Percentiles rank a stretch among this genome's conserved stretches.
phyloP scores from a whole-genome alignment of 139 green algal genomes.

The Gonium pectorale region DNA sequence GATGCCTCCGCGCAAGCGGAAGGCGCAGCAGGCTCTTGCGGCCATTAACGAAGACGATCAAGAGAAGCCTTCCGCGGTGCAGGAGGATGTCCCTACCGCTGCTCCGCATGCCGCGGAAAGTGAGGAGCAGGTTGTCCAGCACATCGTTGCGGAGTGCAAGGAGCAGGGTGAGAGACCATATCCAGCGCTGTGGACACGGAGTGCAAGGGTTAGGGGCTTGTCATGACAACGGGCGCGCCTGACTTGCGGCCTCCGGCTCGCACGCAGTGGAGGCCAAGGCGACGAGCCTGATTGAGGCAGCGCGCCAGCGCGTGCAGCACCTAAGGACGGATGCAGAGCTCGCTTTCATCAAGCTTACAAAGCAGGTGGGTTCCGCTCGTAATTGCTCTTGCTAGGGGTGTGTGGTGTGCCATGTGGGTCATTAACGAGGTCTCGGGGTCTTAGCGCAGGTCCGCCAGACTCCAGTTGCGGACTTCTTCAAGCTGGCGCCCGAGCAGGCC shows the following conservation, averaged over 20 bases:
- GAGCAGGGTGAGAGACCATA: background rate
- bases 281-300: background rate
- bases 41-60: background rate
- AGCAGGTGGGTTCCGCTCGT: background rate
- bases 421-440: background rate
- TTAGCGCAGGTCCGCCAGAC: background rate
- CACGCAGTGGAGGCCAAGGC: conserved; percentile 6
- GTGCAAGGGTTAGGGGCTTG: background rate
- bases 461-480: conserved; percentile 8
- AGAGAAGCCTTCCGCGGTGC: background rate
- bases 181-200: background rate
- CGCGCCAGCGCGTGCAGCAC: background rate
- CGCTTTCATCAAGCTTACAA: background rate
- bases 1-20: conserved; percentile 15
- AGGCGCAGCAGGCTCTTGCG: background rate
- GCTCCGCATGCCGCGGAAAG: background rate
- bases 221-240: background rate
- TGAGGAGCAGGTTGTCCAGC: background rate
- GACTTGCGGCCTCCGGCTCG: background rate
- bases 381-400: background rate
- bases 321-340: background rate
- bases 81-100: background rate
- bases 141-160: conserved; percentile 7
- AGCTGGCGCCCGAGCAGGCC: background rate
- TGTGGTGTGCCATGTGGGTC: background rate